Evolutionary conservation across 441 rosid genomes (phyloP), one percentile per base, ranked within the genome.

Genomic region (Euphorbia schlechtendalii): DNA sequence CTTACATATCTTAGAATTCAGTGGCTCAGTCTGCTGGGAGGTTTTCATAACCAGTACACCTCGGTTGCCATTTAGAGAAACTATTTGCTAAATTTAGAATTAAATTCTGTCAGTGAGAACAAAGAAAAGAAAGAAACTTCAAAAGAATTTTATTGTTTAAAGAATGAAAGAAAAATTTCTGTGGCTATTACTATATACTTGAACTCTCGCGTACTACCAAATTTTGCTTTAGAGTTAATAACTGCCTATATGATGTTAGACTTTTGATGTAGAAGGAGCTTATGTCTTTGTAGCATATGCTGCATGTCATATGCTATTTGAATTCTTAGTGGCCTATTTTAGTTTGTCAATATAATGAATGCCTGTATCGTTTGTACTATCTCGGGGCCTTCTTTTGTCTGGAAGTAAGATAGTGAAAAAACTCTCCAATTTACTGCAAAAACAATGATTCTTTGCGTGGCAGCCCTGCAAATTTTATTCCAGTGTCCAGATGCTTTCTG

Each of bases 1-100:
- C 15, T n/a, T 18, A 34, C 48, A 51, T 48, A 57, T 32, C 58
- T 20, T 67, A 51, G 49, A 67, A 13, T 57, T 11, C 36, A 20
- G 38, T 49, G 59, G 15, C 6, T 6, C 6, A 6, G 34, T 3
- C 6, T 32, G 6, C 22, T 0, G 25, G 15, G 21, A 2, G 51
- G 12, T n/a, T 51, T 12, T 49, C 27, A 34, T 59, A 12, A 34
- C 17, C 34, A 51, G 43, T 56, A 27, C 11, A 21, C 8, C 59
- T 41, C 30, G 27, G 32, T 51, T n/a, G 27, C 36, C 36, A 18
- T 17, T 14, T 15, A 32, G 38, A n/a, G 12, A 32, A 40, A 36
- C 40, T 3, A 21, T 17, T 34, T n/a, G 20, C 7, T 36, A 7
- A 51, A 3, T 21, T 27, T 7, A 36, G 49, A 48, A 17, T 6